phyloP scores from a whole-genome alignment of 1,139 yeast species.

The Kodamaea arcana region DNA sequence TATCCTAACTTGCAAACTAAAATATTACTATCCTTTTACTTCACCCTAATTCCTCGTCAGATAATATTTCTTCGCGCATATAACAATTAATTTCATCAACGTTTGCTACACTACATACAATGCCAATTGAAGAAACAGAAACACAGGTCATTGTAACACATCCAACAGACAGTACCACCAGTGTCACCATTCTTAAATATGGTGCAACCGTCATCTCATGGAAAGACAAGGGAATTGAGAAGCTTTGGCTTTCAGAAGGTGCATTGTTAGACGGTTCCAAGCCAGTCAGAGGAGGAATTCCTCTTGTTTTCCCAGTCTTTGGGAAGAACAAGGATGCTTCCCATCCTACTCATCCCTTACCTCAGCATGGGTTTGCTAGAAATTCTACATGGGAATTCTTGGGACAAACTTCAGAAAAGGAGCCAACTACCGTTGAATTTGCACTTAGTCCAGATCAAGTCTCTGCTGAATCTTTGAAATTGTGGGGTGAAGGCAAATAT shows the following conservation, averaged over 20 bases:
- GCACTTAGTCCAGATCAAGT: slow-evolving; percentile 85
- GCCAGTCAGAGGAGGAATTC: slow-evolving; percentile 96
- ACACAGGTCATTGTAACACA: slow-evolving; percentile 59
- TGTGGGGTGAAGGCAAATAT: slow-evolving; percentile 46
- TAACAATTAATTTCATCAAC: too few relatives aligned
- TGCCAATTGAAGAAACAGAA: slow-evolving; percentile 64
- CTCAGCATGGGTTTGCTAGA: slow-evolving; percentile 97
- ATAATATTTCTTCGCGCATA: too few relatives aligned
- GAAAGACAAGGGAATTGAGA: slow-evolving; percentile 65
- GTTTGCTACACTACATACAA: slow-evolving; percentile 12
- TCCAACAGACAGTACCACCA: slow-evolving; percentile 49
- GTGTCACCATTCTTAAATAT: slow-evolving; percentile 65
- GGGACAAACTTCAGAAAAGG: slow-evolving; percentile 59
- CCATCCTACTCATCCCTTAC: slow-evolving; percentile 49
- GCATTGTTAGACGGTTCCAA: slow-evolving; percentile 87
- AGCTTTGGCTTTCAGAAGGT: slow-evolving; percentile 57
- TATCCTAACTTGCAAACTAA: too few relatives aligned
- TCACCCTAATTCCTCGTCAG: too few relatives aligned
- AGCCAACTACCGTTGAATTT: slow-evolving; percentile 71
- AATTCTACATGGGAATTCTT: slow-evolving; percentile 86
- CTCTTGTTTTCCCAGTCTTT: slow-evolving; percentile 91
- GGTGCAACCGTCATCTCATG: slow-evolving; percentile 91
- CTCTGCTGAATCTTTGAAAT: slow-evolving; percentile 54
- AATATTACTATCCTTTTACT: too few relatives aligned
- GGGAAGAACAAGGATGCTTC: slow-evolving; percentile 55